Conservation (phyloP, 768 basidiomycete species). For the Mycena metata region DNA sequence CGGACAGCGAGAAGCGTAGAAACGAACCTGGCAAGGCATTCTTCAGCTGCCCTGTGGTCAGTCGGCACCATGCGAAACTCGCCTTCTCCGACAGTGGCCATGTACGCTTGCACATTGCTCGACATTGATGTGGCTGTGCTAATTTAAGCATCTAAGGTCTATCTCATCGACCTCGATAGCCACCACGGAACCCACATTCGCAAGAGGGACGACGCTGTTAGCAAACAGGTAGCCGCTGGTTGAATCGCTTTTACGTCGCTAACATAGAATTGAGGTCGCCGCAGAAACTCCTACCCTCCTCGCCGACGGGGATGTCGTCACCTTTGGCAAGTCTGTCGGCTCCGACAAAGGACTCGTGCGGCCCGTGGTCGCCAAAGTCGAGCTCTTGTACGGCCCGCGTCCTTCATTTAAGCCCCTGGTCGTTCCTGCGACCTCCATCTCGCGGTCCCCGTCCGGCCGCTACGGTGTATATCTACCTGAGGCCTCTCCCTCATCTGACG, state of each 20-base stretch:
- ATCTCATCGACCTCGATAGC: slow-evolving; percentile 77
- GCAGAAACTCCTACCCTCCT: slow-evolving; percentile 71
- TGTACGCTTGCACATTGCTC: slow-evolving; percentile 56
- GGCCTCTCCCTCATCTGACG: slow-evolving; percentile 59
- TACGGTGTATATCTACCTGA: slow-evolving; percentile 70
- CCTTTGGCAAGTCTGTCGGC: slow-evolving; percentile 84
- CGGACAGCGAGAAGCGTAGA: slow-evolving; percentile 56
- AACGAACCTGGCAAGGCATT: slow-evolving; percentile 64
- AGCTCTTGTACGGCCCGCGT: slow-evolving; percentile 59
- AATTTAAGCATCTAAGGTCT: slow-evolving; percentile 56
- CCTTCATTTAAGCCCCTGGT: slow-evolving; percentile 45
- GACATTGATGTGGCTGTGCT: slow-evolving; percentile 21
- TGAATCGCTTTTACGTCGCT: too few relatives aligned
- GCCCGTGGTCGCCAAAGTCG: slow-evolving; percentile 73
- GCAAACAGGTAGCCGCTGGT: too few relatives aligned
- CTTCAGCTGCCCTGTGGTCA: slow-evolving; percentile 85
- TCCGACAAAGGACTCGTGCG: slow-evolving; percentile 70
- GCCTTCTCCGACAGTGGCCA: slow-evolving; percentile 77
- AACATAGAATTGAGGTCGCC: too few relatives aligned
- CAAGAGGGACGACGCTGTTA: slow-evolving; percentile 62
- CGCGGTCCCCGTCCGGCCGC: slow-evolving; percentile 56
- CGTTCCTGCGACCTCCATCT: slow-evolving; percentile 40
- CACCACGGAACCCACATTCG: slow-evolving; percentile 84
- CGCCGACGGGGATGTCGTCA: slow-evolving; percentile 76
- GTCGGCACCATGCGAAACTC: slow-evolving; percentile 84